Conservation (phyloP, 2,329 filamentous ascomycete genomes). For the Claviceps pazoutovae region DNA sequence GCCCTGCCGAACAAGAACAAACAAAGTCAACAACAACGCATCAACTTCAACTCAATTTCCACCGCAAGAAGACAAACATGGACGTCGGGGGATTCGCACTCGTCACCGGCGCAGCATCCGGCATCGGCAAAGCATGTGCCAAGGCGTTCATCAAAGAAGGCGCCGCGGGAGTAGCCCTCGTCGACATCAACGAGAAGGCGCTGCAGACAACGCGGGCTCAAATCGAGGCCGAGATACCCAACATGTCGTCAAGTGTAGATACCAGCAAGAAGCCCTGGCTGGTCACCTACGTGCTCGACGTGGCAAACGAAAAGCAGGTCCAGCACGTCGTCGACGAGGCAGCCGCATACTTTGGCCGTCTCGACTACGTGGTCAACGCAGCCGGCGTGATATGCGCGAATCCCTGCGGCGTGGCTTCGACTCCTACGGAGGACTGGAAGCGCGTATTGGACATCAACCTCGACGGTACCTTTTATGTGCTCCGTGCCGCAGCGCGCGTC, state of each 20-base stretch:
- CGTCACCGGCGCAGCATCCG: constrained; percentile 18
- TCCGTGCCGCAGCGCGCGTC: constrained; percentile 17
- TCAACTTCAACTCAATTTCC: no score
- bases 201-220: constrained; percentile 9
- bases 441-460: constrained; percentile 28
- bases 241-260: neutral
- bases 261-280: neutral
- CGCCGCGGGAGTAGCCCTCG: constrained; percentile 14
- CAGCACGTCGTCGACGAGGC: constrained; percentile 12
- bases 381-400: constrained; percentile 25
- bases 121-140: constrained; percentile 18
- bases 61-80: constrained; percentile 5
- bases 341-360: constrained; percentile 18
- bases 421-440: constrained; percentile 24
- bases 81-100: constrained; percentile 19
- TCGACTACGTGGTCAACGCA: constrained; percentile 28
- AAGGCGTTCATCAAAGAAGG: constrained; percentile 16
- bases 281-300: constrained; percentile 10
- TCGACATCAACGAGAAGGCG: constrained; percentile 13
- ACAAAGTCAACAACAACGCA: no score
- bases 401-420: constrained; percentile 21
- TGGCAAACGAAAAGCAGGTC: constrained; percentile 16
- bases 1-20: no score
- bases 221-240: constrained; percentile 9
- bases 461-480: constrained; percentile 26